A percentile compares a stretch with the other conserved stretches of the same genome.
phyloP scores from a whole-genome alignment of 192 early-diverging fungal genomes.

The Backusella liffmaniae region DNA sequence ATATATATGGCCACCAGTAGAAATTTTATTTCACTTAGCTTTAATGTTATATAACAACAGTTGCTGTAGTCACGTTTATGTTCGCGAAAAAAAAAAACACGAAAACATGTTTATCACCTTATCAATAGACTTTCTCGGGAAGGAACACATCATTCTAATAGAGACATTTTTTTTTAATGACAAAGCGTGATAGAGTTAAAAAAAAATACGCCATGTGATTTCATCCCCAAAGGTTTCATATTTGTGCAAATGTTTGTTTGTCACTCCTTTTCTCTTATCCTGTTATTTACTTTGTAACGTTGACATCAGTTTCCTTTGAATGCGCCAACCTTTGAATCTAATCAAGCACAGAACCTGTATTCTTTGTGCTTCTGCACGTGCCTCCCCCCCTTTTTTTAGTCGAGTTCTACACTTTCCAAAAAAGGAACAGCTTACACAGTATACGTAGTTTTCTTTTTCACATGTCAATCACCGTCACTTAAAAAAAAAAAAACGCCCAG shows the following conservation, averaged over 20 bases:
- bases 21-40: too few relatives aligned
- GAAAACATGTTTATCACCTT: background rate
- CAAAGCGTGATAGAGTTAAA: background rate
- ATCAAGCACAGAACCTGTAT: background rate
- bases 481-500: constrained; percentile 6
- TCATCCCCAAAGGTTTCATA: background rate
- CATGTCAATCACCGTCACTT: constrained; percentile 1
- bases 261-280: background rate
- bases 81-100: background rate
- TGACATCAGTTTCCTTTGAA: background rate
- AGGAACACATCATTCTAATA: background rate
- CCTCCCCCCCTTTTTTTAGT: background rate
- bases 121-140: background rate
- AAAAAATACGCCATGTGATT: constrained; percentile 2
- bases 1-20: too few relatives aligned
- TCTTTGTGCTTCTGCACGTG: background rate
- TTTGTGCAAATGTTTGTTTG: background rate
- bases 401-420: background rate
- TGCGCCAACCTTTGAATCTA: background rate
- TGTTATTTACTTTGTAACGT: background rate
- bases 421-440: background rate
- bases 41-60: too few relatives aligned
- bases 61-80: background rate
- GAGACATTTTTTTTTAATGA: background rate
- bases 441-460: background rate